Evolutionary conservation across 2,329 filamentous ascomycete genomes (phyloP).

Genomic region (Onygena corvina): DNA sequence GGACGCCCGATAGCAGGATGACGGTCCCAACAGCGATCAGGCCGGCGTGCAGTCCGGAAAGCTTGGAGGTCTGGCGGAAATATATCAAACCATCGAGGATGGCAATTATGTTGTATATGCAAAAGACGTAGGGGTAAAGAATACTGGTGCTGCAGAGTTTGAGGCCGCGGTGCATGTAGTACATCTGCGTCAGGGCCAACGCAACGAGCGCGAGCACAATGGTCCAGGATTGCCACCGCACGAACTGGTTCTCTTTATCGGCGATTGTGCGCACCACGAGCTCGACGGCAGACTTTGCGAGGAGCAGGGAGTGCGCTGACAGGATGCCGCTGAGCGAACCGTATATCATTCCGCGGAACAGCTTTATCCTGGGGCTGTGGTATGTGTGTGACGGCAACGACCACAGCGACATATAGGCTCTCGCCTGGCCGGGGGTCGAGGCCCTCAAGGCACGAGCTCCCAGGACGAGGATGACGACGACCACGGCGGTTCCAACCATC

Average conservation of each 20-base stretch:
- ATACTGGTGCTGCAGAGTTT: slow-evolving; percentile 93
- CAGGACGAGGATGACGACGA: slow-evolving; percentile 58
- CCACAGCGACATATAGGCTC: slow-evolving; percentile 19
- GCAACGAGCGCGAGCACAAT: slow-evolving; percentile 70
- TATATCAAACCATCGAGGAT: slow-evolving; percentile 96
- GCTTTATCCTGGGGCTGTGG: slow-evolving; percentile 53
- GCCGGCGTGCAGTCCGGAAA: slow-evolving; percentile 59
- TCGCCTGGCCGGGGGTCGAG: slow-evolving; percentile 23
- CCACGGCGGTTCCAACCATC: slow-evolving; percentile 68
- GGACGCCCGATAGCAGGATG: slow-evolving; percentile 73
- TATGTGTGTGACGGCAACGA: slow-evolving; percentile 24
- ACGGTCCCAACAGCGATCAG: slow-evolving; percentile 72
- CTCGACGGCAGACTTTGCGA: slow-evolving; percentile 95
- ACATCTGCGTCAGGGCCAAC: slow-evolving; percentile 79
- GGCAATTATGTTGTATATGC: slow-evolving; percentile 97
- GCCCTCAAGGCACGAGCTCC: slow-evolving; percentile 40
- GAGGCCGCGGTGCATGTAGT: slow-evolving; percentile 85
- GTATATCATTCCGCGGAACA: slow-evolving; percentile 73
- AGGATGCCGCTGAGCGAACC: slow-evolving; percentile 84
- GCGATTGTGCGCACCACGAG: slow-evolving; percentile 76
- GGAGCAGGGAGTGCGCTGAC: slow-evolving; percentile 81
- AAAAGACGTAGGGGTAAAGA: slow-evolving; percentile 93
- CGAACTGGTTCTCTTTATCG: slow-evolving; percentile 83
- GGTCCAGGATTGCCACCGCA: slow-evolving; percentile 87
- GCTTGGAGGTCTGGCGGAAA: slow-evolving; percentile 74